These are phyloP conservation scores for Pseudisothecium myosuroides DNA, from an alignment of 225 moss, liverwort and hornwort species.

Conservation along the genomic window DNA sequence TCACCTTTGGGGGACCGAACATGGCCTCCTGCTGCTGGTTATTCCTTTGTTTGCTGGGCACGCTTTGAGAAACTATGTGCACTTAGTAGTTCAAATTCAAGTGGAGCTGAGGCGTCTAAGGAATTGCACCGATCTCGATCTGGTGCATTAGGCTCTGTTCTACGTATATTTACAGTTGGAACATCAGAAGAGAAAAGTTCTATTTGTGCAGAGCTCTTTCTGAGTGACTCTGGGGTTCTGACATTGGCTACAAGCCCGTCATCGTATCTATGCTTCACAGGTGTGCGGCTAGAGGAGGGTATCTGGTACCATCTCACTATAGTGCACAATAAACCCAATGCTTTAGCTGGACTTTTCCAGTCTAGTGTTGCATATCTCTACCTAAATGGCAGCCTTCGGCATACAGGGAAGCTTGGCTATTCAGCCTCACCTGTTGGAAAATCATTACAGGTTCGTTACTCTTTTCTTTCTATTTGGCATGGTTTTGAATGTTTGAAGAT, in stretches of 20 bases:
- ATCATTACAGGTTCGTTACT: constrained; percentile 35
- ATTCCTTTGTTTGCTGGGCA: constrained; percentile 87
- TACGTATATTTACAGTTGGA: constrained; percentile 73
- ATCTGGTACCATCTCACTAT: constrained; percentile 86
- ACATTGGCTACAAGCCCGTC: constrained; percentile 82
- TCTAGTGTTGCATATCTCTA: constrained; percentile 89
- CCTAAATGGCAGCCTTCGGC: constrained; percentile 72
- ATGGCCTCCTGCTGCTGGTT: constrained; percentile 91
- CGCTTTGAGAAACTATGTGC: constrained; percentile 52
- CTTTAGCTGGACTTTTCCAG: constrained; percentile 83
- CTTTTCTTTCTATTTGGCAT: neutral
- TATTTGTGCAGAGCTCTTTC: constrained; percentile 77
- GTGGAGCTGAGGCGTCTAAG: constrained; percentile 10
- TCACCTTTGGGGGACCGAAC: constrained; percentile 76
- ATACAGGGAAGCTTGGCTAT: constrained; percentile 88
- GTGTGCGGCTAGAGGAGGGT: constrained; percentile 73
- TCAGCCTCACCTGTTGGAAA: constrained; percentile 74
- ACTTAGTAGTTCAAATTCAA: neutral
- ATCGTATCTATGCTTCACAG: constrained; percentile 70
- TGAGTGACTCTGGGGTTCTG: constrained; percentile 63
- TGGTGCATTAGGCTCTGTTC: constrained; percentile 25
- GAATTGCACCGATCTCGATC: constrained; percentile 20
- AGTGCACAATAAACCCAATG: constrained; percentile 90
- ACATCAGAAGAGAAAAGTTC: constrained; percentile 67
- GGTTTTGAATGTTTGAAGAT: neutral